These are phyloP conservation scores for Lasiosphaeria hispida DNA, from an alignment of 495 filamentous ascomycete species.

Conservation along the genomic window DNA sequence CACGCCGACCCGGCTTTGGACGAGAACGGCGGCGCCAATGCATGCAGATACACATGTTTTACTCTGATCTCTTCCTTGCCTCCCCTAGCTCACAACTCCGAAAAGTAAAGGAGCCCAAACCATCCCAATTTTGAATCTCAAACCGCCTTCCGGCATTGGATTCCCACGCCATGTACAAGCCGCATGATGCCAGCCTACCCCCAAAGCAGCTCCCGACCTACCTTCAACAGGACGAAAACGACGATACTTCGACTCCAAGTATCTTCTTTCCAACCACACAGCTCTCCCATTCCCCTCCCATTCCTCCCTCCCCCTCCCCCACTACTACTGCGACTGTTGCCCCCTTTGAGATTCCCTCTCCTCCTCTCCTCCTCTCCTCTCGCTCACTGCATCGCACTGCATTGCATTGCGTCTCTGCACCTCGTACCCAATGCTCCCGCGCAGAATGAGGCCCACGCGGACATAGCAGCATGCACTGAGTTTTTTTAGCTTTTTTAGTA, in stretches of 20 bases:
- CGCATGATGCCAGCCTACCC: no score
- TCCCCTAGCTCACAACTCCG: constrained; percentile 1
- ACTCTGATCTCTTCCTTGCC: background rate
- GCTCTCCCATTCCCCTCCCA: background rate
- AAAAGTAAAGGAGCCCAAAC: background rate
- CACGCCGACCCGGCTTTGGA: background rate
- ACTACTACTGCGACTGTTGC: constrained; percentile 4
- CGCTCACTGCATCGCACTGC: background rate
- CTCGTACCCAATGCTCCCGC: no score
- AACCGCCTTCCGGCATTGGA: no score
- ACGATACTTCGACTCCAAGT: constrained; percentile 3
- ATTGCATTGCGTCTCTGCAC: constrained; percentile 6
- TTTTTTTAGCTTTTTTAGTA: no score
- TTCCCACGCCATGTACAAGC: no score
- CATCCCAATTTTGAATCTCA: no score
- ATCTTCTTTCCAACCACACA: background rate
- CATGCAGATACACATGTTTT: constrained; percentile 14
- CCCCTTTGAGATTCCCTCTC: background rate
- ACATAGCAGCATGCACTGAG: background rate
- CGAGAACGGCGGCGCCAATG: constrained; percentile 8
- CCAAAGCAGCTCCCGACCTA: no score
- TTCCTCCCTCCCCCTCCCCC: constrained; percentile 1
- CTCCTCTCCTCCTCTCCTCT: background rate
- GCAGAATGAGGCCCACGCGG: no score
- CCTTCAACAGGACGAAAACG: background rate